Percentiles rank a stretch among this genome's conserved stretches.
Conservation (phyloP, 495 filamentous ascomycete genomes). For the Letharia columbiana region DNA sequence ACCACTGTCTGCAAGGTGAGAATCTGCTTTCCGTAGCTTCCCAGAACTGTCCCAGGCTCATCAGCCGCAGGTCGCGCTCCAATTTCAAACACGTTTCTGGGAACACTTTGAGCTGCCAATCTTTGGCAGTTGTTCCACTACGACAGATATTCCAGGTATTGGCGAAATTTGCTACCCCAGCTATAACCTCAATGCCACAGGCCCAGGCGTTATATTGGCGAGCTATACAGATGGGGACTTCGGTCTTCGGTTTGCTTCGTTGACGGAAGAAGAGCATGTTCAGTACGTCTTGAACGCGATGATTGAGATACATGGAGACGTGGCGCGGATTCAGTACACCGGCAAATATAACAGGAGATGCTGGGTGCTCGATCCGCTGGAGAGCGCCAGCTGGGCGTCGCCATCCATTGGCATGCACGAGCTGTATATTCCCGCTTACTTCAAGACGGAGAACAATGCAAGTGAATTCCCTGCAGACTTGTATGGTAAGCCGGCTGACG, state of each 20-base stretch:
- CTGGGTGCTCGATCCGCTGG: conserved; percentile 49
- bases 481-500: neutral
- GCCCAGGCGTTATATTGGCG: conserved; percentile 55
- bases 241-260: conserved; percentile 37
- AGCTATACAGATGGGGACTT: conserved; percentile 43
- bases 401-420: conserved; percentile 53
- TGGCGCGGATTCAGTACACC: conserved; percentile 49
- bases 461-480: neutral
- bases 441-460: conserved; percentile 54
- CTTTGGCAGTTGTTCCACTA: neutral
- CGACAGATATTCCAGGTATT: neutral
- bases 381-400: conserved; percentile 47
- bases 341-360: conserved; percentile 51
- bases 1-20: neutral
- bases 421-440: conserved; percentile 60
- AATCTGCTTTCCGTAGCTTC: neutral
- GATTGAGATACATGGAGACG: conserved; percentile 51
- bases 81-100: neutral
- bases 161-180: neutral
- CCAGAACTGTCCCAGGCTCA: neutral
- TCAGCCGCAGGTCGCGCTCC: neutral
- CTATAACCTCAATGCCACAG: conserved; percentile 13
- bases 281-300: conserved; percentile 42
- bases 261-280: conserved; percentile 44
- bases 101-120: neutral